Evolutionary conservation across 495 filamentous ascomycete species (phyloP), one percentile per base, ranked within the genome.

Genomic region (Penicillium subrubescens): DNA sequence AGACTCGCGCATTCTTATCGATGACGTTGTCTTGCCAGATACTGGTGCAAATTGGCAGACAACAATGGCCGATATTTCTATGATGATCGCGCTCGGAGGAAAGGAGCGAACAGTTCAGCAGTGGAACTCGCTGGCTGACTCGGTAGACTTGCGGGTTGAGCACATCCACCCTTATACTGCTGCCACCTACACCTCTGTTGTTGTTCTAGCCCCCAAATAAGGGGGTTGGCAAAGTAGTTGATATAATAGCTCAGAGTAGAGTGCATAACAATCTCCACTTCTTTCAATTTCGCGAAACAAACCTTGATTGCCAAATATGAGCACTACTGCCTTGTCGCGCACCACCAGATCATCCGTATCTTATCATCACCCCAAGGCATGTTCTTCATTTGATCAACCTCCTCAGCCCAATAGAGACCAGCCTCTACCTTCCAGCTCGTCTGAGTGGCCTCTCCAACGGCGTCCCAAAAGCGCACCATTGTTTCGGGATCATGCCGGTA

Each of bases 401-500:
- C 63, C 21, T 70, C 65, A 0, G 57, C 62, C 8, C 3, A 35
- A 41, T 68, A 65, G 17, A 68, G 61, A 52, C 50, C 60, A 1
- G 72, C 72, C 34, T 81, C 75, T 8, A 79, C 76, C 54, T 56
- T 71, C 80, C 80, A 83, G 27, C 55, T 46, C 4, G 77, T 84
- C 2, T 75, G 70, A 0, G 81, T 83, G 19, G 61, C 69, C 35
- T 69, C 64, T 5, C 77, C 82, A 52, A 83, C 68, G 39, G 77
- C 77, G 52, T 76, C 69, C 82, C 82, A 86, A 57, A 84, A 69
- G 12, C 67, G 65, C 71, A 79, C 75, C 70, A 81, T 73, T 21
- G 71, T 80, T 34, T 69, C 65, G 12, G 71, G 63, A 56, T 82
- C 78, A 69, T 86, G 81, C 4, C 77, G 66, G 57, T 79, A 84